A percentile compares a stretch with the other conserved stretches of the same genome.
Evolutionary conservation across 2,329 filamentous ascomycete genomes (phyloP).

Genomic region (Colletotrichum gloeosporioides): DNA sequence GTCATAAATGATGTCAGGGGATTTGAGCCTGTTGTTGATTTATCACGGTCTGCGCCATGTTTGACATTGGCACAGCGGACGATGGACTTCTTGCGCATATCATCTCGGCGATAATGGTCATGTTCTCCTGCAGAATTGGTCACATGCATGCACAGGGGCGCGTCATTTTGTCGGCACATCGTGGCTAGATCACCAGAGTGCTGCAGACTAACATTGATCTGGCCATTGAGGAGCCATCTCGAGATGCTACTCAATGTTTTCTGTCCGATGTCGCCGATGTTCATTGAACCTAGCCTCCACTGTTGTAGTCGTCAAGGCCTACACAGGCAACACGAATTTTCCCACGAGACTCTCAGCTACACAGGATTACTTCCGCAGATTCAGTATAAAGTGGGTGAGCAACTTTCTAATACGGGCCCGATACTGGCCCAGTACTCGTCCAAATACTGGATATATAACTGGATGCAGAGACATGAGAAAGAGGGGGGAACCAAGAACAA

Average conservation of each 20-base stretch:
- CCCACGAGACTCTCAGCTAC: no score
- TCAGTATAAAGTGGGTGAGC: fast-evolving
- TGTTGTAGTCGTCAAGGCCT: neutral
- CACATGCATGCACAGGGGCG: neutral
- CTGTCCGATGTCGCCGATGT: neutral
- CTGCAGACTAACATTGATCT: neutral
- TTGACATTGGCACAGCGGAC: neutral
- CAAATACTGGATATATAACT: no score
- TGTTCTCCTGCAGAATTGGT: neutral
- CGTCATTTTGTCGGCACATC: neutral
- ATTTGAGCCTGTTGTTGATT: neutral
- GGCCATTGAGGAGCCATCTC: neutral
- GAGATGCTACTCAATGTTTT: neutral
- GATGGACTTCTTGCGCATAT: neutral
- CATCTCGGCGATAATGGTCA: neutral
- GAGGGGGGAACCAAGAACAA: neutral
- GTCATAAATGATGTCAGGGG: neutral
- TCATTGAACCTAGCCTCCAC: neutral
- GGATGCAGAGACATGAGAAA: no score
- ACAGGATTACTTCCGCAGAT: no score
- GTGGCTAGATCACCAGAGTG: neutral
- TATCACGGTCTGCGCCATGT: neutral
- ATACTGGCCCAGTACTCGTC: no score
- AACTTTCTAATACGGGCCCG: no score
- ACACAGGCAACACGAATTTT: neutral